Evolutionary conservation across 1,284 basidiomycete genomes (phyloP).

Genomic region (Rhodotorula sp.): DNA sequence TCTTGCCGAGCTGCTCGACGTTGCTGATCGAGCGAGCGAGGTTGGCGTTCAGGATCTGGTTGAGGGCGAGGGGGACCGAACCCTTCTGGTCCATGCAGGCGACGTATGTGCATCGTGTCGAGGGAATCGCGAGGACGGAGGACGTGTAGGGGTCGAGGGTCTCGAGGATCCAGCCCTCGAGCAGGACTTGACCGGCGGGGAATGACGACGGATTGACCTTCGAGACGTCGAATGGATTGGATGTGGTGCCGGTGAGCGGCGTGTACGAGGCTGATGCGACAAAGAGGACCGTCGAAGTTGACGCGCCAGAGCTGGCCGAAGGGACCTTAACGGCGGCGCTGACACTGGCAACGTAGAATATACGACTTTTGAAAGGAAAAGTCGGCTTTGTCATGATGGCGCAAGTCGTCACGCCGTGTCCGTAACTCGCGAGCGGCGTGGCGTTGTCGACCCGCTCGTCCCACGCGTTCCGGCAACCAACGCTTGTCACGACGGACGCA

Average conservation of each 20-base stretch:
- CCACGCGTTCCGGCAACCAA: conserved; percentile 72
- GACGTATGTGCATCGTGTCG: conserved; percentile 83
- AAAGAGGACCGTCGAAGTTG: conserved; percentile 51
- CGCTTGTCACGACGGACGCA: conserved; percentile 66
- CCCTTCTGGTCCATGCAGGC: conserved; percentile 87
- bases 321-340: conserved; percentile 61
- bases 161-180: conserved; percentile 96
- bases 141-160: conserved; percentile 95
- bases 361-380: conserved; percentile 84
- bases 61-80: conserved; percentile 73
- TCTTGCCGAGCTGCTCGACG: conserved; percentile 48
- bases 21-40: conserved; percentile 46
- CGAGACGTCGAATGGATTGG: conserved; percentile 52
- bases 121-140: conserved; percentile 92
- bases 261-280: conserved; percentile 53
- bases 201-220: conserved; percentile 77
- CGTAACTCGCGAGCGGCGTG: conserved; percentile 72
- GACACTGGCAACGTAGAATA: conserved; percentile 75
- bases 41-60: conserved; percentile 53
- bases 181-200: conserved; percentile 75
- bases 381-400: conserved; percentile 46
- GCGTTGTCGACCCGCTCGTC: conserved; percentile 76
- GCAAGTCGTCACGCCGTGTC: conserved; percentile 66
- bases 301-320: conserved; percentile 51
- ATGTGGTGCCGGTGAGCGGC: conserved; percentile 57